Conservation (phyloP, 2,329 filamentous ascomycete species). For the Fusarium neocosmosporiellum region DNA sequence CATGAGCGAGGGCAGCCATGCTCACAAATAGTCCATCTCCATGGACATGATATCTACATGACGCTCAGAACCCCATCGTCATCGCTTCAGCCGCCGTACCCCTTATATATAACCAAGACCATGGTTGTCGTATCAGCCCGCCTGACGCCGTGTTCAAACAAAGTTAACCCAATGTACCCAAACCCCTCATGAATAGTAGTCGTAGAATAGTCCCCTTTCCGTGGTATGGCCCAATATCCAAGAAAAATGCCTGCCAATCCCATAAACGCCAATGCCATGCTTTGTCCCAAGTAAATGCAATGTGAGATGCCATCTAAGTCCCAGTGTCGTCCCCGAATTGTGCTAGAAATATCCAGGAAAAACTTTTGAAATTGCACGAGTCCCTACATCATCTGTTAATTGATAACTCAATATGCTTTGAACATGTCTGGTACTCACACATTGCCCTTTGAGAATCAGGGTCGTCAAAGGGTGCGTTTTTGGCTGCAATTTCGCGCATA, state of each 20-base stretch:
- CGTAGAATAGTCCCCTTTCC: constrained; percentile 20
- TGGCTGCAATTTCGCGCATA: constrained; percentile 57
- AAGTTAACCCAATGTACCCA: constrained; percentile 33
- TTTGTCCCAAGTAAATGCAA: constrained; percentile 29
- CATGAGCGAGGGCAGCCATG: neutral
- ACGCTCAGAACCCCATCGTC: neutral
- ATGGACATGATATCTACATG: neutral
- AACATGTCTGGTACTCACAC: constrained; percentile 48
- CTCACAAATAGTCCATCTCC: neutral
- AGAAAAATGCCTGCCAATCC: constrained; percentile 27
- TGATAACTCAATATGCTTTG: neutral
- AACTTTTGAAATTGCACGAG: constrained; percentile 55
- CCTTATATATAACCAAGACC: constrained; percentile 13
- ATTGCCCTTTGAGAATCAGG: constrained; percentile 53
- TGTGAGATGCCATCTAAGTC: constrained; percentile 22
- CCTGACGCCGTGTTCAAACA: constrained; percentile 32
- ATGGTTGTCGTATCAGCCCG: constrained; percentile 11
- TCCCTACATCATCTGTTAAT: constrained; percentile 50
- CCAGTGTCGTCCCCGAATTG: constrained; percentile 8
- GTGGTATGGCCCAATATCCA: constrained; percentile 30
- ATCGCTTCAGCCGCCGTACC: neutral
- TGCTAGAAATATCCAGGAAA: constrained; percentile 54
- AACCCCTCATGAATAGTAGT: constrained; percentile 21
- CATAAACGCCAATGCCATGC: constrained; percentile 47
- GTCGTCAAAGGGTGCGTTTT: constrained; percentile 57